Conservation (phyloP, 2,329 filamentous ascomycete genomes). For the Penicillium sp. region DNA sequence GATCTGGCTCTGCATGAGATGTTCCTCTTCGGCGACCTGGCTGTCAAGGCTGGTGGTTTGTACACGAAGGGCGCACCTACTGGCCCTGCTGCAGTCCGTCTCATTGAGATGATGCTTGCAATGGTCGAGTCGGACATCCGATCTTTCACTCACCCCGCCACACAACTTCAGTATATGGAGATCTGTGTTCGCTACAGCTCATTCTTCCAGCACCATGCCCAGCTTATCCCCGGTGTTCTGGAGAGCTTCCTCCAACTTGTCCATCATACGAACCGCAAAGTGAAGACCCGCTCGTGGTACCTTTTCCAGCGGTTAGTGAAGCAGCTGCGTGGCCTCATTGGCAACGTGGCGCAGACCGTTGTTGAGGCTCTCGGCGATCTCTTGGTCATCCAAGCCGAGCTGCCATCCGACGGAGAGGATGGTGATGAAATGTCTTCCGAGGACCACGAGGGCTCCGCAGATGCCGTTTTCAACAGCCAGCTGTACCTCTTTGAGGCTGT, state of each 20-base stretch:
- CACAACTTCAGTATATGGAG: constrained; percentile 97
- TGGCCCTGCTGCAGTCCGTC: constrained; percentile 73
- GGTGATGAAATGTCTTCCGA: constrained; percentile 96
- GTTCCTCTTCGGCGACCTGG: constrained; percentile 91
- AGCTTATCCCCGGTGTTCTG: constrained; percentile 80
- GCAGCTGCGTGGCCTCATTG: constrained; percentile 79
- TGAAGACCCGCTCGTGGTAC: constrained; percentile 94
- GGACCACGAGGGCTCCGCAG: constrained; percentile 84
- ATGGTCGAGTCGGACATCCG: constrained; percentile 93
- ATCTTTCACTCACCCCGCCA: constrained; percentile 83
- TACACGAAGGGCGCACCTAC: constrained; percentile 82
- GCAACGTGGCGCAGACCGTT: constrained; percentile 85
- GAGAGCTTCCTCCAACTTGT: constrained; percentile 90
- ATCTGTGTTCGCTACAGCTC: constrained; percentile 92
- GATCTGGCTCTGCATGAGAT: constrained; percentile 94
- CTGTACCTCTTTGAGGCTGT: constrained; percentile 94
- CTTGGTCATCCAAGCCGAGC: constrained; percentile 85
- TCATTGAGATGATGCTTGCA: constrained; percentile 90
- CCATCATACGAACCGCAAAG: constrained; percentile 82
- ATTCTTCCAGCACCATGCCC: constrained; percentile 84
- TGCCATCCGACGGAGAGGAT: constrained; percentile 71
- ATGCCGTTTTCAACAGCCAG: constrained; percentile 87
- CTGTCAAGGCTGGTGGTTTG: constrained; percentile 84
- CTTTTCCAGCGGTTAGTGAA: constrained; percentile 92
- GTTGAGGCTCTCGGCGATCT: constrained; percentile 89